Evolutionary conservation across 139 green algal species (phyloP).

Genomic region (Parachlorella kessleri): DNA sequence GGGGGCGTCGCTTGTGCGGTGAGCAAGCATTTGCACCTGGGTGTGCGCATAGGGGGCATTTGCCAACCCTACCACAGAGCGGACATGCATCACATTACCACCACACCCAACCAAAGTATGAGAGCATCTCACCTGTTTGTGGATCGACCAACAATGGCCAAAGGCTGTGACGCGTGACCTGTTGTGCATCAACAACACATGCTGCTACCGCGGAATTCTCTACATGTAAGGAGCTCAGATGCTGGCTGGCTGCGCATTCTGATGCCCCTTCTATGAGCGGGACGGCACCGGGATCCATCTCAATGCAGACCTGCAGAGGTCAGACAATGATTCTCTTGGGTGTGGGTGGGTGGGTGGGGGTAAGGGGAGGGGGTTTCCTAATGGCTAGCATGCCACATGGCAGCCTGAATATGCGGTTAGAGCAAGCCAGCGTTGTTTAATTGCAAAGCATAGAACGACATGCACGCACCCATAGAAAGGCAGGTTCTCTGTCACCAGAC

Average conservation of each 20-base stretch:
- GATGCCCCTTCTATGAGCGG: slow-evolving; percentile 65
- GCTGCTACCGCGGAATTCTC: slow-evolving; percentile 55
- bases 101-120: too few relatives aligned
- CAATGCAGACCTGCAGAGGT: slow-evolving; percentile 22
- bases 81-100: too few relatives aligned
- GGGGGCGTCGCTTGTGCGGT: too few relatives aligned
- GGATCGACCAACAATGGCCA: slow-evolving; percentile 80
- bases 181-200: slow-evolving; percentile 17
- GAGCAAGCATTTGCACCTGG: too few relatives aligned
- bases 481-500: too few relatives aligned
- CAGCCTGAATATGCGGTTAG: background rate
- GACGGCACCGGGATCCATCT: slow-evolving; percentile 49
- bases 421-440: background rate
- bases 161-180: background rate
- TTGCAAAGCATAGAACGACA: background rate
- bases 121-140: slow-evolving; percentile 69
- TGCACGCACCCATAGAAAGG: too few relatives aligned
- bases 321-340: background rate
- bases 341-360: background rate
- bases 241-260: slow-evolving; percentile 46
- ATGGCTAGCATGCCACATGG: background rate
- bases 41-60: too few relatives aligned
- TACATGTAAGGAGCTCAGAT: slow-evolving; percentile 63
- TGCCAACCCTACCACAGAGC: too few relatives aligned
- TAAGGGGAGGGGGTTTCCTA: background rate